A percentile compares a stretch with the other conserved stretches of the same genome.
These are phyloP conservation scores for Venturia nashicola DNA, from an alignment of 2,329 filamentous ascomycete genomes.

Conservation along the genomic window DNA sequence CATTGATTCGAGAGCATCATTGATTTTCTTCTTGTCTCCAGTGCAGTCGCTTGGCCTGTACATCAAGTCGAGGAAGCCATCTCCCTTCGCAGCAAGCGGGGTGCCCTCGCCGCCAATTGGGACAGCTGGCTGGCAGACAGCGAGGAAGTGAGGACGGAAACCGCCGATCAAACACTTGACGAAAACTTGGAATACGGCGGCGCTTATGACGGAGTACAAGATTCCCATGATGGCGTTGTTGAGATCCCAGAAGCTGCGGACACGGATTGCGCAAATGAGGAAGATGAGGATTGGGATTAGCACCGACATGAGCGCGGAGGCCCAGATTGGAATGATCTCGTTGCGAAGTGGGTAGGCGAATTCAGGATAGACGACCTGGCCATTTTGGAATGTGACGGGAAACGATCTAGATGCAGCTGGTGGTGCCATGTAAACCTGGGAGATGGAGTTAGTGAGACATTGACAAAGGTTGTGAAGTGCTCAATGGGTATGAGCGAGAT, in stretches of 20 bases:
- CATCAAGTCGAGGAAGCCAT: background rate
- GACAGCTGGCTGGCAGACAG: conserved; percentile 52
- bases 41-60: conserved; percentile 44
- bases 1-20: conserved; percentile 59
- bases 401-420: conserved; percentile 60
- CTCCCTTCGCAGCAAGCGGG: background rate
- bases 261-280: conserved; percentile 52
- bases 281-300: conserved; percentile 55
- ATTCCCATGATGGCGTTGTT: conserved; percentile 62
- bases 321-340: conserved; percentile 60
- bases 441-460: background rate
- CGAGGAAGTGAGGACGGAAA: conserved; percentile 22
- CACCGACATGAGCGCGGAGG: conserved; percentile 52
- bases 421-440: conserved; percentile 48
- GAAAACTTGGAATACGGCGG: conserved; percentile 19
- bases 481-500: background rate
- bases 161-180: conserved; percentile 23
- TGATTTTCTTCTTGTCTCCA: conserved; percentile 39
- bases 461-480: background rate
- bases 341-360: conserved; percentile 60
- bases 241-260: conserved; percentile 39
- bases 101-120: background rate
- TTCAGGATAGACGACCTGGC: conserved; percentile 56
- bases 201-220: conserved; percentile 39
- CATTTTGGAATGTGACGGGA: conserved; percentile 52